Evolutionary conservation across 768 basidiomycete genomes (phyloP), one percentile per base, ranked within the genome.

Genomic region (Dictyophora rubrovolvata): DNA sequence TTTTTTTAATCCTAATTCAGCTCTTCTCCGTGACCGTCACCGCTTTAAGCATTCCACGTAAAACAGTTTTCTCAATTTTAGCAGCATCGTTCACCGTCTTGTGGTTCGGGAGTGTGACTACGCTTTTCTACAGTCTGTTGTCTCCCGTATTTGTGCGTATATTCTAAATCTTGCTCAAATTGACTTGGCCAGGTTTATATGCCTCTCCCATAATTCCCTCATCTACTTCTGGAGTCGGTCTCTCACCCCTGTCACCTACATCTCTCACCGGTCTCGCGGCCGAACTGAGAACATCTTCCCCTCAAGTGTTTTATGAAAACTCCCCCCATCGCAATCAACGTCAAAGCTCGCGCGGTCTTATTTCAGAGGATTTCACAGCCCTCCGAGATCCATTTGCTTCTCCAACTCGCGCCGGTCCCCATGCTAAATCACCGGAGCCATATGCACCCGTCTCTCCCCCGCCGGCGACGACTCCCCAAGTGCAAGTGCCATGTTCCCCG

Each of bases 361-460:
- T 42, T 16, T 59, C 57, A n/a, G 57, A 59, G 34, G 57, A 59
- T 28, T 59, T 59, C 37, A 59, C 57, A 33, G 57, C 57, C 10
- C 57, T 59, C 33, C 49, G 57, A 7, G 57, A 59, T 34, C 57
- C 57, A 17, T 59, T 59, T 48, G 57, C 57, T 12, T 59, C 57
- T 21, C 57, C 57, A 9, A 36, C 55, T 8, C 55, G 46, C 11
- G 55, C 47, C 20, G 28, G 42, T 48, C 21, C 57, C 23, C 35
- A 23, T 59, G 21, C 36, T 35, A 51, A 51, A 34, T 34, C 50
- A 12, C 21, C 21, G 21, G 23, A 28, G 11, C 20, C 49, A 34
- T 51, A 34, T 51, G 18, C 16, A 28, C 55, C 22, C 46, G 48
- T 23, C 17, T 17, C 48, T 28, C 48, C 42, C 21, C 42, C 34